Base-by-base conservation (phyloP, 2,329 filamentous ascomycete species). In the Lasiodiplodia sp. region DNA sequence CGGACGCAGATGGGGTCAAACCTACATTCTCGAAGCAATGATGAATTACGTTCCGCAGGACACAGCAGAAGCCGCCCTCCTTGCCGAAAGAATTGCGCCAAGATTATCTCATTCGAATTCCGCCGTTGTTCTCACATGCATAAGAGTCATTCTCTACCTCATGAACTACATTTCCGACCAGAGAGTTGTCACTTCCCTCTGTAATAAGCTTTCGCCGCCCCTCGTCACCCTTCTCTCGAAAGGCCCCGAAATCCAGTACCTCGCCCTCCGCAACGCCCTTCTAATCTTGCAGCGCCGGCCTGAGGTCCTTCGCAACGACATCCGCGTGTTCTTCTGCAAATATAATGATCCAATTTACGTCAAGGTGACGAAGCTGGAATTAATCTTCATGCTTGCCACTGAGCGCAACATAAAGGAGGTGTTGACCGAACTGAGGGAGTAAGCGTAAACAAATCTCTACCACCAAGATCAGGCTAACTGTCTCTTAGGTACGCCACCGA, bases 261-360 rank as follows among this genome's bases (percentile, higher is more conserved):
- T 99, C 7, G 96, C 96, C 0, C 86, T 99, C 21, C 87, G 96
- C 71, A 99, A 99, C 77, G 96, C 96, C 0, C 86, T 99, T 2
- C 85, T 99, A 16, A 99, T 99, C 73, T 84, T 99, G 65, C 96
- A 99, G 79, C 87, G 95, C 74, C 87, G 95, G 68, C 96, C 96
- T 0, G 96, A 98, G 76, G 95, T 99, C 10, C 82, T 99, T 66
- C 89, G 94, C 71, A 98, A 97, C 80, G 96, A 99, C 79, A 98
- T 99, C 71, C 89, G 96, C 57, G 96, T 99, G 38, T 99, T 99
- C 83, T 99, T 99, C 82, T 99, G 96, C 89, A 99, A 99, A 85
- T 99, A 99, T 82, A 99, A 99, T 79, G 96, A 99, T 77, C 96
- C 96, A 0, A 99, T 99, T 72, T 99, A 98, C 79, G 96, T 99